These are phyloP conservation scores for Penicillium nucicola DNA, from an alignment of 495 filamentous ascomycete genomes.

Conservation along the genomic window DNA sequence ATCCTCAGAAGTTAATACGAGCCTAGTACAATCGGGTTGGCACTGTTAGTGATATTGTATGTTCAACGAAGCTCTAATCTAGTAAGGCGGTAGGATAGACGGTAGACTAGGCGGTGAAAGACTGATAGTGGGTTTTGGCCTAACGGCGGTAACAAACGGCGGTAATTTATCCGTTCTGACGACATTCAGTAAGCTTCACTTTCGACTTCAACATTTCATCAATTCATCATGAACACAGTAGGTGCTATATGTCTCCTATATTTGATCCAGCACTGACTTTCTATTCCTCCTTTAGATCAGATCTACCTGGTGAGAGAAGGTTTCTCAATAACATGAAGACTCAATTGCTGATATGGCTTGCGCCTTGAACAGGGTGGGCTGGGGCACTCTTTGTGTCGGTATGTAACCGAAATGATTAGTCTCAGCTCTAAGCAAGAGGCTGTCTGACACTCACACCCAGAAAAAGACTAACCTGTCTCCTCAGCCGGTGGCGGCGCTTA, in stretches of 20 bases:
- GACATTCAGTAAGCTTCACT: conserved; percentile 22
- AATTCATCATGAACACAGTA: conserved; percentile 47
- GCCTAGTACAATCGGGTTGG: no score
- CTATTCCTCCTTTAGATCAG: conserved; percentile 34
- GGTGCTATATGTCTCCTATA: neutral
- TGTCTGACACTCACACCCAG: no score
- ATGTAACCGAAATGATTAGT: conserved; percentile 11
- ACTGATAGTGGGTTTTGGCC: conserved; percentile 13
- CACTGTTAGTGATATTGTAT: no score
- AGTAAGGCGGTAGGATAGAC: no score
- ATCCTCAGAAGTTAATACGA: no score
- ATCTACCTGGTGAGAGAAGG: conserved; percentile 49
- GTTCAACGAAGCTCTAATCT: no score
- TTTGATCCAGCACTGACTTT: conserved; percentile 1
- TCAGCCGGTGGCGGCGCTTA: conserved; percentile 88
- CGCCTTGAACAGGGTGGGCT: conserved; percentile 64
- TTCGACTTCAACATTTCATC: conserved; percentile 8
- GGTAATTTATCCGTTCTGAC: conserved; percentile 5
- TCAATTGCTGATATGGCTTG: conserved; percentile 23
- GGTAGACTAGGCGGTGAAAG: no score
- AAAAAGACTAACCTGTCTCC: neutral
- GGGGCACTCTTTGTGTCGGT: conserved; percentile 82
- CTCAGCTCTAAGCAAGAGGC: neutral
- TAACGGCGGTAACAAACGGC: conserved; percentile 20
- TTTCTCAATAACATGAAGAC: neutral